Evolutionary conservation across 129 eudicot species (phyloP).

Genomic region (Rutidosis leptorrhynchoides): DNA sequence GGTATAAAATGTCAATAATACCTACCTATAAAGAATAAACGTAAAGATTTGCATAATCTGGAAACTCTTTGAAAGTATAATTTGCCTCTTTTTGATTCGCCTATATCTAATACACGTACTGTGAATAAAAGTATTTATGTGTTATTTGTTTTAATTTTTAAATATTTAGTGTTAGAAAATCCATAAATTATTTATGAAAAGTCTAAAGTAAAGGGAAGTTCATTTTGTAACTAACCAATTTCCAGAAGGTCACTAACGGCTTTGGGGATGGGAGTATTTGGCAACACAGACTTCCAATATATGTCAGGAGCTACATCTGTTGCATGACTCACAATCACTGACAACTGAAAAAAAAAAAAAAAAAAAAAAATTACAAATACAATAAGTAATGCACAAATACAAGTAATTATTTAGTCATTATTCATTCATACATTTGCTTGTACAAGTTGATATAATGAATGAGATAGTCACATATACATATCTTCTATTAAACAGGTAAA

Average conservation of each 20-base stretch:
- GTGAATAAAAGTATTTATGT: too few relatives aligned
- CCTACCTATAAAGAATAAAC: too few relatives aligned
- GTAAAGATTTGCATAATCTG: too few relatives aligned
- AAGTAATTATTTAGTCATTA: not conserved
- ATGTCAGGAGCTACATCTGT: conserved; percentile 27
- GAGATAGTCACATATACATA: not conserved
- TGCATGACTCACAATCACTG: conserved; percentile 43
- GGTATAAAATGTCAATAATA: not conserved
- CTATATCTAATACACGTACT: too few relatives aligned
- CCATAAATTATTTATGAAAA: too few relatives aligned
- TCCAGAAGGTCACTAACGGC: conserved; percentile 28
- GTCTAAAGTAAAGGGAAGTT: not conserved
- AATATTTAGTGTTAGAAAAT: too few relatives aligned
- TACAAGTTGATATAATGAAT: not conserved
- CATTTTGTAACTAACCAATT: conserved; percentile 14
- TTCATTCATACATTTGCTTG: not conserved
- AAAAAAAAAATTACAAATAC: not conserved
- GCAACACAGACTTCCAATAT: conserved; percentile 40
- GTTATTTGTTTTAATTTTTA: too few relatives aligned
- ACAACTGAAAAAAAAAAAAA: conserved; percentile 27
- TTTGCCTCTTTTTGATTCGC: too few relatives aligned
- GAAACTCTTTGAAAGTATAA: too few relatives aligned
- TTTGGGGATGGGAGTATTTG: conserved; percentile 44
- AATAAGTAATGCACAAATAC: not conserved
- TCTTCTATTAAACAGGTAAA: not conserved